A percentile compares a stretch with the other conserved stretches of the same genome.
phyloP scores from a whole-genome alignment of 225 moss, liverwort and hornwort genomes.

The Neckera pumila region DNA sequence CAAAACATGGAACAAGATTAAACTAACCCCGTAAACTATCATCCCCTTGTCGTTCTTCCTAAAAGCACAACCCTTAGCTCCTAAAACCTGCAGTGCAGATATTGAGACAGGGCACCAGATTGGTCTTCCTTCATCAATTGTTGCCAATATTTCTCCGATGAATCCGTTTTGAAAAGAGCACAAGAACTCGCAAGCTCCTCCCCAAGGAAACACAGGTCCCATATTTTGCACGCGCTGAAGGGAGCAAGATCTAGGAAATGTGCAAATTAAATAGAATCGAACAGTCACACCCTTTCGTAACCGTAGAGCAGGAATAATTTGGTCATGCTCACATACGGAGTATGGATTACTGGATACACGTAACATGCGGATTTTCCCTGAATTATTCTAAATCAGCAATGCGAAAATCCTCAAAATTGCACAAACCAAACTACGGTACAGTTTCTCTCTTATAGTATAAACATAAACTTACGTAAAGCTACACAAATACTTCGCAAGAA shows the following conservation, averaged over 20 bases:
- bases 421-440: not conserved
- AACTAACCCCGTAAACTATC: not conserved
- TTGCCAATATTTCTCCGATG: not conserved
- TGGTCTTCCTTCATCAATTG: not conserved
- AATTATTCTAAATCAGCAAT: not conserved
- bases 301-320: not conserved
- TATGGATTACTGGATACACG: not conserved
- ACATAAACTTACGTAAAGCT: not conserved
- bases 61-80: not conserved
- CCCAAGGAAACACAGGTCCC: not conserved
- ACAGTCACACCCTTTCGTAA: slow-evolving; percentile 9
- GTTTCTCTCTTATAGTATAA: not conserved
- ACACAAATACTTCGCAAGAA: not conserved
- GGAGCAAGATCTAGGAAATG: not conserved
- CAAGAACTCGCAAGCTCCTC: not conserved
- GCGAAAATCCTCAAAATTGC: not conserved
- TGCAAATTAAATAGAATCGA: not conserved
- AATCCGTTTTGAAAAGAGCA: not conserved
- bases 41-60: not conserved
- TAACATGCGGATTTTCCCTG: not conserved
- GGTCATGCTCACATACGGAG: not conserved
- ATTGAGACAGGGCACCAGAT: not conserved
- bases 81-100: not conserved
- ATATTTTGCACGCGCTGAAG: not conserved
- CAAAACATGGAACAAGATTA: not conserved